phyloP scores from a whole-genome alignment of 2,329 filamentous ascomycete species.

The Annulohypoxylon truncatum region DNA sequence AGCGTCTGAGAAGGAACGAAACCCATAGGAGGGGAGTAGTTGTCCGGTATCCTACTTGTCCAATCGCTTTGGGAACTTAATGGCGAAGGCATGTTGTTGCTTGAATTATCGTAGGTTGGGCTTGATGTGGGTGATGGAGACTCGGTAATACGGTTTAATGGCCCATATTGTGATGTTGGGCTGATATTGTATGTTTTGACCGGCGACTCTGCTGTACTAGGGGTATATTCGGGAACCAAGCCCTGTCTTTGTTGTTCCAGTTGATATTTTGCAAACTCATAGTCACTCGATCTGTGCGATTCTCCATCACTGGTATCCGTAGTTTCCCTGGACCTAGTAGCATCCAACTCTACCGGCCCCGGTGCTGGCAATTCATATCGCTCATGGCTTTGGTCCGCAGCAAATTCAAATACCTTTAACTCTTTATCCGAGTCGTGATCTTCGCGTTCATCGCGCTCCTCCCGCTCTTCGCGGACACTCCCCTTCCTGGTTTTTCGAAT shows the following conservation, averaged over 20 bases:
- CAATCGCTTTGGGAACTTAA: slow-evolving; percentile 61
- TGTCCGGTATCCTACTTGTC: slow-evolving; percentile 52
- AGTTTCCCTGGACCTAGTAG: slow-evolving; percentile 54
- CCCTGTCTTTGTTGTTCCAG: slow-evolving; percentile 63
- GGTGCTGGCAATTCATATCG: slow-evolving; percentile 65
- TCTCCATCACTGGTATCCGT: slow-evolving; percentile 57
- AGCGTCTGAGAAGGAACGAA: slow-evolving; percentile 49
- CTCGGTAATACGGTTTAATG: slow-evolving; percentile 48
- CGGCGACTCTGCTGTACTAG: slow-evolving; percentile 50
- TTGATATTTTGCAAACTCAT: slow-evolving; percentile 64
- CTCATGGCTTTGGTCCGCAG: slow-evolving; percentile 59
- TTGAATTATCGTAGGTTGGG: slow-evolving; percentile 53
- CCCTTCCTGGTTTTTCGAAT: slow-evolving; percentile 50
- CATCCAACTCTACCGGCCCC: slow-evolving; percentile 63
- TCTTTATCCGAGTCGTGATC: slow-evolving; percentile 43
- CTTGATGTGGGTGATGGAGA: slow-evolving; percentile 48
- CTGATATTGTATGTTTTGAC: slow-evolving; percentile 52
- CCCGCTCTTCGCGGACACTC: slow-evolving; percentile 14
- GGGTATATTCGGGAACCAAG: slow-evolving; percentile 61
- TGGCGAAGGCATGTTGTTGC: slow-evolving; percentile 59
- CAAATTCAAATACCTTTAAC: slow-evolving; percentile 54
- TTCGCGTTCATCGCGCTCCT: slow-evolving; percentile 32
- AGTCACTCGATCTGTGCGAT: slow-evolving; percentile 57
- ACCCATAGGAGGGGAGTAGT: slow-evolving; percentile 60
- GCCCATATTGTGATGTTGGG: slow-evolving; percentile 51